These are phyloP conservation scores for Mortierella alpina DNA, from an alignment of 192 early-diverging fungal species.

Conservation along the genomic window DNA sequence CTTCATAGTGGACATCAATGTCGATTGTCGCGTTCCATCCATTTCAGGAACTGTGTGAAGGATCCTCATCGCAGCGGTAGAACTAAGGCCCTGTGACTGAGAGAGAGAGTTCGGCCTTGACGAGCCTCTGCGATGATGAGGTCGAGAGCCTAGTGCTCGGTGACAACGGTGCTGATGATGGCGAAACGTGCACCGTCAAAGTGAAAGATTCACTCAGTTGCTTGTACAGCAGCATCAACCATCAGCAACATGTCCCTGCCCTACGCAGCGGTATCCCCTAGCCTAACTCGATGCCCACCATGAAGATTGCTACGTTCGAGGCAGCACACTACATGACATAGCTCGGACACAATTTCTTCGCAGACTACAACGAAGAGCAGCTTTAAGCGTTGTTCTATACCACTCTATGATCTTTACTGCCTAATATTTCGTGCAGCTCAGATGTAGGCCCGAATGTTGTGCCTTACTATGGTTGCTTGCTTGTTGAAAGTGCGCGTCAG, in stretches of 20 bases:
- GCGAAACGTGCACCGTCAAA: neutral
- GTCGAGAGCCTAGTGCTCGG: neutral
- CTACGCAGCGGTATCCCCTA: too few relatives aligned
- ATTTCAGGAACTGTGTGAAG: neutral
- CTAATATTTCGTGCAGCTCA: too few relatives aligned
- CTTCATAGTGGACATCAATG: neutral
- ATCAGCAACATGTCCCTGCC: neutral
- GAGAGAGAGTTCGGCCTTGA: neutral
- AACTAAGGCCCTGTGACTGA: neutral
- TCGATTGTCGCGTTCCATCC: neutral
- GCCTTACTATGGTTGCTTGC: too few relatives aligned
- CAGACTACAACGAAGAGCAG: neutral
- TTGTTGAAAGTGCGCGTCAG: too few relatives aligned
- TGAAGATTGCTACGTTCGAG: neutral
- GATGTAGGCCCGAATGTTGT: too few relatives aligned
- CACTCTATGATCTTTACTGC: too few relatives aligned
- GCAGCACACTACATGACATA: conserved; percentile 6
- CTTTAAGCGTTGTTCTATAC: conserved; percentile 9
- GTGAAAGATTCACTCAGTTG: neutral
- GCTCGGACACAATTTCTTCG: conserved; percentile 22
- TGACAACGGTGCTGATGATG: neutral
- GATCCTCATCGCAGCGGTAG: neutral
- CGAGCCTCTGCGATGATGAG: neutral
- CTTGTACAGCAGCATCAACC: neutral
- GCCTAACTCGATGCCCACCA: neutral